These are phyloP conservation scores for Acanthamoeba castellanii DNA, from an alignment of 208 protist species.

Conservation along the genomic window DNA sequence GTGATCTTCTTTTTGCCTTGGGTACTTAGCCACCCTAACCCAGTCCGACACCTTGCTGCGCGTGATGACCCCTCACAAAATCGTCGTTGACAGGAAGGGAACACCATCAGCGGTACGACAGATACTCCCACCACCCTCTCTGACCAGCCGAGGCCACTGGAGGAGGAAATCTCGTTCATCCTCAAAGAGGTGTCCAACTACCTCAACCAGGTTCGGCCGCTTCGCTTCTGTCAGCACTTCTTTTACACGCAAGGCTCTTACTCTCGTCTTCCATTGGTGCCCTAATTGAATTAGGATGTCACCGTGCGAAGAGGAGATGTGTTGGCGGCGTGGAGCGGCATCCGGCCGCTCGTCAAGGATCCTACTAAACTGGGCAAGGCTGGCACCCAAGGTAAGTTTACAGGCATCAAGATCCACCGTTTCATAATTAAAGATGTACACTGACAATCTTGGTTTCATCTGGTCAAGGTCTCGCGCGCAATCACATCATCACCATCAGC, in stretches of 20 bases:
- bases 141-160: conserved; percentile 72
- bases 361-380: background rate
- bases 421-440: too few species aligned
- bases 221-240: background rate
- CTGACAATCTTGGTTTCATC: too few species aligned
- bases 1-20: conserved; percentile 82
- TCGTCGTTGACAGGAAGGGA: conserved; percentile 12
- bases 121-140: conserved; percentile 64
- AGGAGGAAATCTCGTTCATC: conserved; percentile 73
- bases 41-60: too few species aligned
- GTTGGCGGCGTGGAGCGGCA: conserved; percentile 80
- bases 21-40: background rate
- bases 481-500: conserved; percentile 74
- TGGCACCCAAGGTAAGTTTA: background rate
- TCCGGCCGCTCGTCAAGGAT: conserved; percentile 78
- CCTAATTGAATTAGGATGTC: background rate
- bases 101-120: conserved; percentile 78
- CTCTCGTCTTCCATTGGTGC: too few species aligned
- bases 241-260: too few species aligned
- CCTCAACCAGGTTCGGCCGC: background rate
- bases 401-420: background rate
- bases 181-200: conserved; percentile 68
- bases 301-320: conserved; percentile 71
- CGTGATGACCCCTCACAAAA: background rate
- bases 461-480: conserved; percentile 25